phyloP scores from a whole-genome alignment of 164 flowering plant species.

The Brasenia schreberi region DNA sequence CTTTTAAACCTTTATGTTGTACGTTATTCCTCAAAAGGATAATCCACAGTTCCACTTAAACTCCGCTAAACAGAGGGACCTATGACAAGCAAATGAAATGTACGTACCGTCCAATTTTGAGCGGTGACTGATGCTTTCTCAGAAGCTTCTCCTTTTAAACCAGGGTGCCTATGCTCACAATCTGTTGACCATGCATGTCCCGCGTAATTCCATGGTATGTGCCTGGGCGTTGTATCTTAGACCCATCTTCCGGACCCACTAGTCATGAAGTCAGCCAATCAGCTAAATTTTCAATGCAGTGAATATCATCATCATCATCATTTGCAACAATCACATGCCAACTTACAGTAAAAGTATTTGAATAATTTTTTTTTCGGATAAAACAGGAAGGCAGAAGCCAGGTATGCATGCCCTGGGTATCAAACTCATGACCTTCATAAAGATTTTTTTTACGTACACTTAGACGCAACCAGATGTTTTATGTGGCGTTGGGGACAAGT shows the following conservation, averaged over 20 bases:
- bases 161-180: neutral
- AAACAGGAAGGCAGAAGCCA: no score
- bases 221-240: neutral
- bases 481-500: no score
- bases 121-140: neutral
- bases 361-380: no score
- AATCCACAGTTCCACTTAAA: neutral
- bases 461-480: no score
- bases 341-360: no score
- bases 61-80: no score
- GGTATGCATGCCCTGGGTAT: no score
- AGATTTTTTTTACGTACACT: no score
- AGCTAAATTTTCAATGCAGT: no score
- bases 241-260: slow-evolving; percentile 2
- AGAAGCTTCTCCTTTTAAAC: neutral
- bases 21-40: neutral
- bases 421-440: no score
- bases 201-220: neutral
- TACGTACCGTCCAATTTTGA: slow-evolving; percentile 1
- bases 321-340: no score
- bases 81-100: neutral
- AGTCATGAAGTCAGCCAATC: neutral
- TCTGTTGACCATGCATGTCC: neutral
- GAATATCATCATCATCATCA: no score
- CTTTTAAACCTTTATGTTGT: neutral